Evolutionary conservation across 202 grass and related monocot genomes (phyloP).

Genomic region (Carex arenaria): DNA sequence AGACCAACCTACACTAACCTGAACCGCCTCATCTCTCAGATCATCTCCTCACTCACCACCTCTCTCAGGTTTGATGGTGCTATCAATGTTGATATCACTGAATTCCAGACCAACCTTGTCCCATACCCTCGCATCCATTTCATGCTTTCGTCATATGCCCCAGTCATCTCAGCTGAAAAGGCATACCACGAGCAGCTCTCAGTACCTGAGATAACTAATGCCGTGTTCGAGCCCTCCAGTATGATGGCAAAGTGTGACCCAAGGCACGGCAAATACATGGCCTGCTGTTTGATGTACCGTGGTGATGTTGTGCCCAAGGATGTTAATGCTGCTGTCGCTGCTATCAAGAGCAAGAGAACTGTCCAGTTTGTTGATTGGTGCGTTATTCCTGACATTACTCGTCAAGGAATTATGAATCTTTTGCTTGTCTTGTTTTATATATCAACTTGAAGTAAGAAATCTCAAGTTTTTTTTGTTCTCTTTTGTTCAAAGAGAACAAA

Average conservation of each 20-base stretch:
- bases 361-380: slow-evolving; percentile 33
- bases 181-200: slow-evolving; percentile 64
- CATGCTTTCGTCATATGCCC: slow-evolving; percentile 35
- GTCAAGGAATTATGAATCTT: not conserved
- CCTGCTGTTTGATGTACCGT: slow-evolving; percentile 99
- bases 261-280: slow-evolving; percentile 98
- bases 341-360: slow-evolving; percentile 31
- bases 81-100: slow-evolving; percentile 28
- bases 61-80: slow-evolving; percentile 24
- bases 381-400: slow-evolving; percentile 12
- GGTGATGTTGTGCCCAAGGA: slow-evolving; percentile 34
- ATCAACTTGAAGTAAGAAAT: not conserved
- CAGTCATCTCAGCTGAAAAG: slow-evolving; percentile 52
- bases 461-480: not conserved
- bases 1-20: slow-evolving; percentile 31
- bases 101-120: slow-evolving; percentile 34
- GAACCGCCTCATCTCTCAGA: slow-evolving; percentile 30
- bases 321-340: slow-evolving; percentile 30
- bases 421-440: not conserved
- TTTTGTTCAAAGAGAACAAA: not conserved
- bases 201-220: slow-evolving; percentile 34
- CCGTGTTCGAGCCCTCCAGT: slow-evolving; percentile 95
- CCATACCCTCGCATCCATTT: slow-evolving; percentile 91
- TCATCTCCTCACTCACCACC: slow-evolving; percentile 25
- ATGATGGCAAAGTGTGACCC: slow-evolving; percentile 99